A percentile compares a stretch with the other conserved stretches of the same genome.
These are phyloP conservation scores for Penicillium oxalicum DNA, from an alignment of 2,329 filamentous ascomycete species.

Conservation along the genomic window DNA sequence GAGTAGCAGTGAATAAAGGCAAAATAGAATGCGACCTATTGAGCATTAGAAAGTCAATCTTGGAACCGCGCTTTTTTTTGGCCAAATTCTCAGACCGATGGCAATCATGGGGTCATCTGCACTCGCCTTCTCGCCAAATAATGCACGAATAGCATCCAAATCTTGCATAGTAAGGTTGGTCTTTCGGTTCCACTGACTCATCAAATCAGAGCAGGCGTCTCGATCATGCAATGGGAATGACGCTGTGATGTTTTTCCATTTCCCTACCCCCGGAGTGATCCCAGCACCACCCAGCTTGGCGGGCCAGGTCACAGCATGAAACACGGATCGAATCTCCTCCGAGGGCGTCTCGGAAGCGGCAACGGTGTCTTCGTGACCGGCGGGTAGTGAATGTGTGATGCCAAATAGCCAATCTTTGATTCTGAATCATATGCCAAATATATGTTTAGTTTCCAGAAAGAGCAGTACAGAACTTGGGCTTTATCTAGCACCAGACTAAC, in stretches of 20 bases:
- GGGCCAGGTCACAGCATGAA: constrained; percentile 72
- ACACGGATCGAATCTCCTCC: constrained; percentile 80
- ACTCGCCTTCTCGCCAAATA: constrained; percentile 64
- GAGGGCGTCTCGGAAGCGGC: constrained; percentile 81
- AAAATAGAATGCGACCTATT: constrained; percentile 83
- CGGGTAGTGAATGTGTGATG: constrained; percentile 69
- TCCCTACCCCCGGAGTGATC: constrained; percentile 61
- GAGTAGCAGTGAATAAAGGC: constrained; percentile 91
- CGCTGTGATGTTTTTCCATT: constrained; percentile 68
- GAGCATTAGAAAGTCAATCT: neutral
- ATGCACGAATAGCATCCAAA: constrained; percentile 67
- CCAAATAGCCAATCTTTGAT: constrained; percentile 93
- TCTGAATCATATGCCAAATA: constrained; percentile 39
- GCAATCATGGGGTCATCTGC: neutral
- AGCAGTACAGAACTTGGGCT: neutral
- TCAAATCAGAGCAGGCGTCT: constrained; percentile 66
- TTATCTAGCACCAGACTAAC: constrained; percentile 32
- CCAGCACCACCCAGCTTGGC: constrained; percentile 71
- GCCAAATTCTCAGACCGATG: neutral
- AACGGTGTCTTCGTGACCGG: constrained; percentile 62
- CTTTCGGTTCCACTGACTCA: constrained; percentile 64
- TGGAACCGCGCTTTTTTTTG: neutral
- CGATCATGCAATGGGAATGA: constrained; percentile 79
- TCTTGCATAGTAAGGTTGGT: constrained; percentile 60
- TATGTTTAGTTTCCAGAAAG: neutral